Evolutionary conservation across 495 filamentous ascomycete species (phyloP), one percentile per base, ranked within the genome.

Genomic region (Podospora fimiseda): DNA sequence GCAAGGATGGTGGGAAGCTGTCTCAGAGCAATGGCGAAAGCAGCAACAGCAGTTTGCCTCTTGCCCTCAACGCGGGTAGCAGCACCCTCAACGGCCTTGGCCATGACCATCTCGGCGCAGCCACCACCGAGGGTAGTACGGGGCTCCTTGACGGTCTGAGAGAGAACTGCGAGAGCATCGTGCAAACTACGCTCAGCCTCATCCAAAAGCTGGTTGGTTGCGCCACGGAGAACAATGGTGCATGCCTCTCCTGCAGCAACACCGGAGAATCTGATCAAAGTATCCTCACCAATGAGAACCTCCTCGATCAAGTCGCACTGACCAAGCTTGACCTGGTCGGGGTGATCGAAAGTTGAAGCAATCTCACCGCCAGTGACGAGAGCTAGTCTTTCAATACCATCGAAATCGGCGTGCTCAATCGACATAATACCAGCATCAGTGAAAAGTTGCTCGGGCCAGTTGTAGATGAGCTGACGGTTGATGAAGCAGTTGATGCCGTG

Each of bases 401-500:
- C 93, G 59, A 98, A 98, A 70, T 98, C 93, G 55, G 93, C 93
- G 67, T 98, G 93, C 76, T 98, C 93, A 61, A 98, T 98, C 14
- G 91, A 95, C 75, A 94, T 84, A 71, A 98, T 97, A 47, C 93
- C 94, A 9, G 90, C 92, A 67, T 98, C 93, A 20, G 92, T 88
- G 68, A 98, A 98, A 45, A 98, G 86, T 72, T 97, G 94, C 69
- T 98, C 93, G 30, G 93, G 93, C 92, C 93, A 97, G 80, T 98
- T 98, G 80, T 98, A 98, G 73, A 98, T 98, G 42, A 98, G 80
- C 66, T 98, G 93, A 55, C 93, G 80, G 78, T 98, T 98, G 66
- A 98, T 94, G 73, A 98, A 98, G 77, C 94, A 97, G 80, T 98
- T 98, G 75, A 98, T 96, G 38, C 93, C 93, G 63, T 98, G 94